These are phyloP conservation scores for Ilyonectria mors-panacis DNA, from an alignment of 2,329 filamentous ascomycete genomes.

Conservation along the genomic window DNA sequence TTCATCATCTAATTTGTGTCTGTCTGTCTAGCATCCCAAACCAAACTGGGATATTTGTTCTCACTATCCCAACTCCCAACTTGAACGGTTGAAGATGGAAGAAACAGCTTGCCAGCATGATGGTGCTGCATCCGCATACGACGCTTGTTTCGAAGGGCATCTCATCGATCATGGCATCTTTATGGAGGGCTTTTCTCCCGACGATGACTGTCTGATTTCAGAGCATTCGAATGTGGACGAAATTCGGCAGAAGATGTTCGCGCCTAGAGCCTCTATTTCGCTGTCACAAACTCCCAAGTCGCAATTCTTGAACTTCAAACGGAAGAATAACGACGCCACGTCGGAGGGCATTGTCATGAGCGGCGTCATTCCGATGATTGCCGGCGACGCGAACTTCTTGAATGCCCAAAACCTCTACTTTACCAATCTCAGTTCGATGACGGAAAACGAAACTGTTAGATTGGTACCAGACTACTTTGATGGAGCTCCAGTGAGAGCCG, in stretches of 20 bases:
- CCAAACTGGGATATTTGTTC: constrained; percentile 21
- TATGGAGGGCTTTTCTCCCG: neutral
- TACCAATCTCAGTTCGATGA: constrained; percentile 2
- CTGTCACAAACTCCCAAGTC: no score
- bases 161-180: neutral
- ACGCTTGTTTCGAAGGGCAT: neutral
- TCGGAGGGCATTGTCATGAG: neutral
- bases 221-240: neutral
- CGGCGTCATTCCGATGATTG: neutral
- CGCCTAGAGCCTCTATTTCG: neutral
- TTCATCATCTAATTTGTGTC: neutral
- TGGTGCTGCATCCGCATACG: constrained; percentile 4
- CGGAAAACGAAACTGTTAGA: neutral
- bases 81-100: no score
- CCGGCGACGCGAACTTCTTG: neutral
- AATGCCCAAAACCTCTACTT: neutral
- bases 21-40: neutral
- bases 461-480: constrained; percentile 52
- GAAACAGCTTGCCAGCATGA: no score
- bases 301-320: neutral
- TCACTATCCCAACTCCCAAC: no score
- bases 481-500: constrained; percentile 44
- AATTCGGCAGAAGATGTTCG: neutral
- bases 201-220: neutral
- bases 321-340: no score